A percentile compares a stretch with the other conserved stretches of the same genome.
These are phyloP conservation scores for Ophiosphaerella herpotricha DNA, from an alignment of 2,329 filamentous ascomycete genomes.

Conservation along the genomic window DNA sequence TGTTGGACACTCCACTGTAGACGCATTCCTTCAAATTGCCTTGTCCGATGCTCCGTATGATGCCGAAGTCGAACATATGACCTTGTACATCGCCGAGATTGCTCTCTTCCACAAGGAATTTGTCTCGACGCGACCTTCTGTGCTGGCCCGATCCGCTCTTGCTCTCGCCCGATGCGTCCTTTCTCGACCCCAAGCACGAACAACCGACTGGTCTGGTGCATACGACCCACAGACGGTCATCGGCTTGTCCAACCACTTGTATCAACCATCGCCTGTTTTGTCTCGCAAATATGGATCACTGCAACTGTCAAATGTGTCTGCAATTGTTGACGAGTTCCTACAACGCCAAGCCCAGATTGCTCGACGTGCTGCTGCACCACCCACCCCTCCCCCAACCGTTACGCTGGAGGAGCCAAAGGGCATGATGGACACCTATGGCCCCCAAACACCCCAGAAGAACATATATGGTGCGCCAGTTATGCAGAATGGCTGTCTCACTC, in stretches of 20 bases:
- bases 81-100: constrained; percentile 91
- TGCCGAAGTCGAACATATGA: constrained; percentile 90
- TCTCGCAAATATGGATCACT: constrained; percentile 70
- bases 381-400: constrained; percentile 65
- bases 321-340: constrained; percentile 69
- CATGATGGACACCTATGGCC: constrained; percentile 56
- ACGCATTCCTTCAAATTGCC: constrained; percentile 88
- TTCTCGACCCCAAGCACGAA: constrained; percentile 74
- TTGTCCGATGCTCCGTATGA: constrained; percentile 76
- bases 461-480: constrained; percentile 65
- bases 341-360: constrained; percentile 61
- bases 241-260: constrained; percentile 67
- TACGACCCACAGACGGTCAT: constrained; percentile 71
- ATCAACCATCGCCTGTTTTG: constrained; percentile 69
- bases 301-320: constrained; percentile 68
- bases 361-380: constrained; percentile 48
- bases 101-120: constrained; percentile 97
- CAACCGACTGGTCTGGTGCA: constrained; percentile 75
- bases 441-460: constrained; percentile 79
- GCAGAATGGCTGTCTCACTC: constrained; percentile 78
- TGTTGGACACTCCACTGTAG: constrained; percentile 93
- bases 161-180: constrained; percentile 87
- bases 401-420: constrained; percentile 55
- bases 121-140: constrained; percentile 86
- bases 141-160: constrained; percentile 85